phyloP scores from a whole-genome alignment of 805 yeast species.

The Wickerhamomyces rabaulensis region DNA sequence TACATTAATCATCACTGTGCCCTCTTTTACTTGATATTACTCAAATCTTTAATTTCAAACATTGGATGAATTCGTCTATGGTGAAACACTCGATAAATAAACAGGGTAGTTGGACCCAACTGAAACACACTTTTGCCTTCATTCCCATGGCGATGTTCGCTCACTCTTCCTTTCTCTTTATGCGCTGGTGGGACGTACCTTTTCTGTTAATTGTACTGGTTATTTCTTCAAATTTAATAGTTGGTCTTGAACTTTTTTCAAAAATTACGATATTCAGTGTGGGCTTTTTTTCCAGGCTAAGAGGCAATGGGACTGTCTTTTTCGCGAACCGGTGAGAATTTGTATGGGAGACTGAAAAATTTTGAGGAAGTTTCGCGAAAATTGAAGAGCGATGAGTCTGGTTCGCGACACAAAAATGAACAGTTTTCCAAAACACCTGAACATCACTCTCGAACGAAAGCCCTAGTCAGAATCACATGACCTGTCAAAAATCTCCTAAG shows the following conservation, averaged over 20 bases:
- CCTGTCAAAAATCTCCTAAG: not conserved
- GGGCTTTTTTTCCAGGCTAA: not conserved
- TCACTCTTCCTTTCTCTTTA: not conserved
- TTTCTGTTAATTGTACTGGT: not conserved
- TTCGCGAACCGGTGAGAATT: not conserved
- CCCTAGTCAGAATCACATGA: not conserved
- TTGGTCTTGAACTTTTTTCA: not conserved
- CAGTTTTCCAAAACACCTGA: no score
- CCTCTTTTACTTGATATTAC: not conserved
- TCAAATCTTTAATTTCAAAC: not conserved
- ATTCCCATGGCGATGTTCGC: not conserved
- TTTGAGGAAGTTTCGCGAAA: not conserved
- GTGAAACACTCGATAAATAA: not conserved
- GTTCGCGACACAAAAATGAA: not conserved
- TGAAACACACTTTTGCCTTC: not conserved
- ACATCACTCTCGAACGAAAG: no score
- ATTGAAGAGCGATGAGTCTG: not conserved
- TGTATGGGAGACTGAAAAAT: not conserved
- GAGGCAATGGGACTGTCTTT: not conserved
- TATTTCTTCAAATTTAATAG: not conserved
- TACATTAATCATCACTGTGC: not conserved
- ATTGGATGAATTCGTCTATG: not conserved
- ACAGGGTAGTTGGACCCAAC: not conserved
- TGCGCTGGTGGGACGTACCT: not conserved
- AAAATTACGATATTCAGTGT: not conserved